Base-by-base conservation (phyloP, 179 eudicot genomes). In the Beta corolliflora region DNA sequence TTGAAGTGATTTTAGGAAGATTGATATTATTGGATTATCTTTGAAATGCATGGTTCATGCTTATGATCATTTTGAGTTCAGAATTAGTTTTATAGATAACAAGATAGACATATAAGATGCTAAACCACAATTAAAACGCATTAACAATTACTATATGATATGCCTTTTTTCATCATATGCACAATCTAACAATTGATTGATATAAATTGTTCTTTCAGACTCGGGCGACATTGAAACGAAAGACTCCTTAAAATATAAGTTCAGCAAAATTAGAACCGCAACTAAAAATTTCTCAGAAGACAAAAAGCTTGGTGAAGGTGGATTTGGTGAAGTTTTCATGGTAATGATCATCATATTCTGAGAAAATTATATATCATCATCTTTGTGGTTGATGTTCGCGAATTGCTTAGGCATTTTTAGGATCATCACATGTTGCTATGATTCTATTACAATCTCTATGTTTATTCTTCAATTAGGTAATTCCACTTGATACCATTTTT, bases 251-350 rank as follows among this genome's bases (percentile, higher is more conserved):
- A 83, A 77, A 71, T 85, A 58, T 52, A 66, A 80, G 41, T 82
- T 85, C 79, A 77, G 77, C 54, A 70, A 29, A 76, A 79, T 85
- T 64, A 79, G 69, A 65, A 75, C 81, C 9, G 85, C 88, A 4
- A 86, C 86, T 29, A 59, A 61, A 31, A 77, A 76, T 77, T 86
- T 86, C 66, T 73, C 86, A 21, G 64, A 44, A 23, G 46, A 60
- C 60, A 77, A 77, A 14, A 86, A 86, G 82, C 81, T 86, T 7
- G 88, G 88, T 50, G 80, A 86, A 81, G 88, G 88, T 45, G 88
- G 88, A 58, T 86, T 86, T 68, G 88, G 88, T 21, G 80, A 69
- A 71, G 83, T 85, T 48, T 85, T 79, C 69, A 79, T 77, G 85
- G 88, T 83, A 85, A 81, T 8, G 13, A 44, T 46, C 14, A 31